Evolutionary conservation across 2,329 filamentous ascomycete genomes (phyloP), one percentile per base, ranked within the genome.

Genomic region (Dendrostoma leiphaemia): DNA sequence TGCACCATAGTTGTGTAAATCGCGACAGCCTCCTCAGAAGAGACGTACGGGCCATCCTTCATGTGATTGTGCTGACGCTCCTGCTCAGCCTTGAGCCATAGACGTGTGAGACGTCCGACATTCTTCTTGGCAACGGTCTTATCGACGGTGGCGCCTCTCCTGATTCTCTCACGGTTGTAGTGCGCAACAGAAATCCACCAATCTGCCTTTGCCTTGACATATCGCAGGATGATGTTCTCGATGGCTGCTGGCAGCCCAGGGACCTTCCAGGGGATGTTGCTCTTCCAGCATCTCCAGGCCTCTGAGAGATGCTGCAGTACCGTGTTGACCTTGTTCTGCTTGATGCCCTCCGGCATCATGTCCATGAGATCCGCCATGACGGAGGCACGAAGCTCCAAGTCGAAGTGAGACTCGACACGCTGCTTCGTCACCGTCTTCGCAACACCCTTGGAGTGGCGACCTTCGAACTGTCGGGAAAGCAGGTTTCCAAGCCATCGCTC

Each of bases 101-200:
- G 77, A 69, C 94, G 86, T 15, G 94, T 99, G 61, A 99, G 78
- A 63, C 94, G 90, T 56, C 94, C 94, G 59, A 99, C 80, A 62
- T 99, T 99, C 82, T 99, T 99, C 83, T 99, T 99, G 4, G 94
- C 94, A 24, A 99, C 95, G 3, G 94, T 99, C 78, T 99, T 99
- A 71, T 99, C 94, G 12, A 99, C 94, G 2, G 94, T 99, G 2
- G 94, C 95, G 67, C 94, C 95, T 71, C 94, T 84, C 63, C 94
- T 85, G 66, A 99, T 99, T 70, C 94, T 89, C 76, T 99, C 94
- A 65, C 94, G 89, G 69, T 99, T 99, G 77, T 99, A 99, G 69
- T 99, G 94, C 10, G 94, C 94, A 29, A 99, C 95, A 21, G 92
- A 97, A 58, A 99, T 93, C 94, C 94, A 99, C 95, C 94, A 99